These are phyloP conservation scores for Zygotorulaspora danielsina DNA, from an alignment of 805 yeast genomes.

Conservation along the genomic window DNA sequence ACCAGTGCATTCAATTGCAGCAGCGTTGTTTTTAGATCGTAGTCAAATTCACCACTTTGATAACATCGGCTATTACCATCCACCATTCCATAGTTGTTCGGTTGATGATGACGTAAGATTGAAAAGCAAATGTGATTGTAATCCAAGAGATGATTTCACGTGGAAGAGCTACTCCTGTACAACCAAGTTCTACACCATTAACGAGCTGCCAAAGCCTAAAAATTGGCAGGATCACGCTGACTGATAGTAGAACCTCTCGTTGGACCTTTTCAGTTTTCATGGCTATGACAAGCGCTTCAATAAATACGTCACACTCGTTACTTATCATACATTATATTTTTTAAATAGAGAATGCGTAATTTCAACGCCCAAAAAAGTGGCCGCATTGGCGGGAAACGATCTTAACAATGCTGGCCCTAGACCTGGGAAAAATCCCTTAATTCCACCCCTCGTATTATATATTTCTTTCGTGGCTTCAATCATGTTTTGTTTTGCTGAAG, in stretches of 20 bases:
- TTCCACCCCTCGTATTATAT: conserved; percentile 64
- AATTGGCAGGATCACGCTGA: conserved; percentile 60
- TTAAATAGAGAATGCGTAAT: conserved; percentile 49
- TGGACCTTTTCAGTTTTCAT: not conserved
- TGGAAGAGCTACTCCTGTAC: conserved; percentile 75
- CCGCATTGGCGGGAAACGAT: conserved; percentile 99
- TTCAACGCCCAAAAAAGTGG: conserved; percentile 95
- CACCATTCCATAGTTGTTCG: conserved; percentile 78
- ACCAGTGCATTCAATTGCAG: conserved; percentile 87
- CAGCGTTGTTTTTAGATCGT: conserved; percentile 66
- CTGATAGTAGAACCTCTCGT: not conserved
- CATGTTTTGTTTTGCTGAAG: conserved; percentile 47
- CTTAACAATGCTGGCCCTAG: conserved; percentile 91
- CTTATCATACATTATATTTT: conserved; percentile 28
- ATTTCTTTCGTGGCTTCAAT: conserved; percentile 62
- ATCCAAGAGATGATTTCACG: conserved; percentile 67
- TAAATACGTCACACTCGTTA: not conserved
- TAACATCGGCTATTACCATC: conserved; percentile 81
- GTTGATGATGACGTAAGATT: conserved; percentile 56
- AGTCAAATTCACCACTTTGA: conserved; percentile 73
- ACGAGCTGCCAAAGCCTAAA: conserved; percentile 53
- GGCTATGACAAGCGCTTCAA: not conserved
- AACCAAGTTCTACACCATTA: conserved; percentile 53
- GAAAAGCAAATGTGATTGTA: conserved; percentile 65
- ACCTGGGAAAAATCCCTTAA: conserved; percentile 95